Evolutionary conservation across 2,329 filamentous ascomycete species (phyloP).

Genomic region (Paecilomyces fulvus): DNA sequence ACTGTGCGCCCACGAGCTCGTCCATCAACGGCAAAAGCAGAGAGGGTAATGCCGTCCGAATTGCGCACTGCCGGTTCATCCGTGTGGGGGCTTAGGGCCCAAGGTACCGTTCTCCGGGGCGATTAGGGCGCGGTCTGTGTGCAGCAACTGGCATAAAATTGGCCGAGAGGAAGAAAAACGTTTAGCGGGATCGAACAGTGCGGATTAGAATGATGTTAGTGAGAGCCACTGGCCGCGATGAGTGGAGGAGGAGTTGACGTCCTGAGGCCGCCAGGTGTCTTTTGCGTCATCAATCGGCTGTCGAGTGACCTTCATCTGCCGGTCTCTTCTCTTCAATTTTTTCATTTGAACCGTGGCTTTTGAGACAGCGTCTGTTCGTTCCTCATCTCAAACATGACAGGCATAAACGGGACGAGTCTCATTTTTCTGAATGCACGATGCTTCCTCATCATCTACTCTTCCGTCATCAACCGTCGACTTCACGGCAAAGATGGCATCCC

Average conservation of each 20-base stretch:
- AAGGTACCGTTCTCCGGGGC: not conserved
- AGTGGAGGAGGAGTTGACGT: not conserved
- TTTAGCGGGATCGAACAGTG: not conserved
- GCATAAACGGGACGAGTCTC: too few species aligned
- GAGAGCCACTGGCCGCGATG: not conserved
- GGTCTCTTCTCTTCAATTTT: not conserved
- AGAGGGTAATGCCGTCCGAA: not conserved
- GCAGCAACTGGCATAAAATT: not conserved
- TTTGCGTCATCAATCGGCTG: not conserved
- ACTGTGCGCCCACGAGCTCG: not conserved
- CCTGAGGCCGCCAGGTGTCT: not conserved
- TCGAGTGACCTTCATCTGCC: not conserved
- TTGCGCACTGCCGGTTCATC: not conserved
- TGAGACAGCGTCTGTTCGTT: too few species aligned
- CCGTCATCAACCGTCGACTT: not conserved
- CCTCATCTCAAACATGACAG: too few species aligned
- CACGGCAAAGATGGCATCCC: not conserved
- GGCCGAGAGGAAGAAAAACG: not conserved
- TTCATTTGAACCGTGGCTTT: too few species aligned
- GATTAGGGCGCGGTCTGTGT: not conserved
- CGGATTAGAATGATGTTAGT: not conserved
- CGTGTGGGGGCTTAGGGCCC: not conserved
- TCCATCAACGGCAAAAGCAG: not conserved
- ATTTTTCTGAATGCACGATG: too few species aligned
- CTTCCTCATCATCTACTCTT: not conserved